Conservation (phyloP, 1,284 basidiomycete genomes). For the Malassezia dermatis region DNA sequence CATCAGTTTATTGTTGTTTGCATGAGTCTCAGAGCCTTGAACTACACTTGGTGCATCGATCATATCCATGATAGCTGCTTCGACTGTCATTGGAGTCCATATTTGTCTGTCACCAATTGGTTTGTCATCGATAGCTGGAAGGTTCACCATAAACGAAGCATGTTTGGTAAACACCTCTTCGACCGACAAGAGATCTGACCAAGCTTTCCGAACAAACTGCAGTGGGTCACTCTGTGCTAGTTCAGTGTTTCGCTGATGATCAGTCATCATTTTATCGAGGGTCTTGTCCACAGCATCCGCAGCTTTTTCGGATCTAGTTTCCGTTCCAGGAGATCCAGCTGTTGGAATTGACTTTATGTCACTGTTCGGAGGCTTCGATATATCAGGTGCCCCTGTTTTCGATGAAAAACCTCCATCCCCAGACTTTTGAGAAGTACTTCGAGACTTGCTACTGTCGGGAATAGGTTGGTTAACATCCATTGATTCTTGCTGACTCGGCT, state of each 20-base stretch:
- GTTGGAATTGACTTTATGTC: not conserved
- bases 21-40: not conserved
- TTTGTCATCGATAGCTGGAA: not conserved
- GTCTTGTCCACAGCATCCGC: not conserved
- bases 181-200: conserved; percentile 2
- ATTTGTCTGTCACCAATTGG: not conserved
- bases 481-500: not conserved
- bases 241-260: not conserved
- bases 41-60: not conserved
- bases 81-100: not conserved
- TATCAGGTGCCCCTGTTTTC: not conserved
- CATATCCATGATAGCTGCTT: not conserved
- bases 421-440: not conserved
- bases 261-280: not conserved
- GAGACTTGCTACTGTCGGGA: not conserved
- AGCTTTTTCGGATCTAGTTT: not conserved
- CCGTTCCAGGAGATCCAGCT: not conserved
- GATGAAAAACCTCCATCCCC: not conserved
- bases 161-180: not conserved
- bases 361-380: not conserved
- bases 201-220: conserved; percentile 11
- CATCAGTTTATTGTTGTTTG: not conserved
- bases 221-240: conserved; percentile 2
- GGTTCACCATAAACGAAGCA: not conserved
- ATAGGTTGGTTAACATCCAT: not conserved